These are phyloP conservation scores for Marvania coccoides DNA, from an alignment of 139 green algal genomes.

Conservation along the genomic window DNA sequence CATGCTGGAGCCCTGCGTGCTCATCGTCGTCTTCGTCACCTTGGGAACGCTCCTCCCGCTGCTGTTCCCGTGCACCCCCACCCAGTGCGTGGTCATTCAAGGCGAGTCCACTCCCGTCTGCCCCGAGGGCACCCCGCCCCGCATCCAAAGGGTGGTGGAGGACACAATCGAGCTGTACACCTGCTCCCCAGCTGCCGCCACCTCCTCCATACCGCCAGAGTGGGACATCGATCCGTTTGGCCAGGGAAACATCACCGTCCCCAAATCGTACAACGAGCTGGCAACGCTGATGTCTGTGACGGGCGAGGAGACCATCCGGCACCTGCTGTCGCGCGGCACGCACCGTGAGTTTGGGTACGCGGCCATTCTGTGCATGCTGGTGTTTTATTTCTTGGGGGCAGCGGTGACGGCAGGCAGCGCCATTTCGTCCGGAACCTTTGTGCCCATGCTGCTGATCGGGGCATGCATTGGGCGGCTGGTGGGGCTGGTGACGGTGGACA, in stretches of 20 bases:
- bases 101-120: constrained; percentile 38
- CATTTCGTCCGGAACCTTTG: constrained; percentile 69
- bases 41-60: constrained; percentile 71
- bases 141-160: constrained; percentile 49
- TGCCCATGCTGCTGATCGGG: constrained; percentile 87
- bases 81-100: constrained; percentile 40
- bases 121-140: constrained; percentile 29
- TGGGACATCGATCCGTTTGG: constrained; percentile 11
- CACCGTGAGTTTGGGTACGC: constrained; percentile 77
- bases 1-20: constrained; percentile 61
- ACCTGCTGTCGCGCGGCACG: constrained; percentile 69
- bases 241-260: constrained; percentile 23
- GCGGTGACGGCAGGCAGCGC: constrained; percentile 33
- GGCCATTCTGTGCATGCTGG: constrained; percentile 56
- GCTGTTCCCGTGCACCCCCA: constrained; percentile 68
- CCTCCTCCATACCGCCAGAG: constrained; percentile 22
- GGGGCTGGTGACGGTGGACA: constrained; percentile 50
- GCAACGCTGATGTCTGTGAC: constrained; percentile 67
- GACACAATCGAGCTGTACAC: constrained; percentile 62
- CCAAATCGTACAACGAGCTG: constrained; percentile 76
- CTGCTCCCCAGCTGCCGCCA: constrained; percentile 27
- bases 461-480: constrained; percentile 53
- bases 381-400: constrained; percentile 56
- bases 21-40: constrained; percentile 72
- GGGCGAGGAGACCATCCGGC: constrained; percentile 77